Evolutionary conservation across 176 grass and related monocot species (phyloP).

Genomic region (Ampelocalamus luodianensis): DNA sequence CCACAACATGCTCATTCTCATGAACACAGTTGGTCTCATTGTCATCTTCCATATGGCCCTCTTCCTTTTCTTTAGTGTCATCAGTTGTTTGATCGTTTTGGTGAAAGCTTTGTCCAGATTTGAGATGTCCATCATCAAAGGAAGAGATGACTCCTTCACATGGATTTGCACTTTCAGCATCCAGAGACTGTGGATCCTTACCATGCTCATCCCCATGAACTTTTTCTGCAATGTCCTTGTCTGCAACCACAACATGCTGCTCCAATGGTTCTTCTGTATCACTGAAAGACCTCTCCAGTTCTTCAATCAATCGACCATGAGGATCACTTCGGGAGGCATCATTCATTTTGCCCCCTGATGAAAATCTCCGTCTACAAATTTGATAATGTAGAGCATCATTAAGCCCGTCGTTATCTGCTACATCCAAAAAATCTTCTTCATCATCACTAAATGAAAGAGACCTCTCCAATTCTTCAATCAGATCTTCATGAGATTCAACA

Average conservation of each 20-base stretch:
- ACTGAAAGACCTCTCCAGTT: conserved; percentile 63
- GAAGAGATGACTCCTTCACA: conserved; percentile 64
- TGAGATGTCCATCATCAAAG: conserved; percentile 40
- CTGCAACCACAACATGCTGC: not conserved
- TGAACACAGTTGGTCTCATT: conserved; percentile 4
- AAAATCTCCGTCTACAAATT: conserved; percentile 49
- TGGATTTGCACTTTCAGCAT: conserved; percentile 42
- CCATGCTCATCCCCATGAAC: conserved; percentile 30
- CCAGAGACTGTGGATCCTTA: conserved; percentile 27
- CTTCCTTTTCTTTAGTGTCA: conserved; percentile 46
- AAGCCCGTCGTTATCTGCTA: conserved; percentile 39
- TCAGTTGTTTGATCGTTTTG: conserved; percentile 18
- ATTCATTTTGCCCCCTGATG: conserved; percentile 25
- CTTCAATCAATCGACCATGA: conserved; percentile 60
- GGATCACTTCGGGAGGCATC: conserved; percentile 44
- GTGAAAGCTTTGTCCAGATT: conserved; percentile 56
- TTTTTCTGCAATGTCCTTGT: conserved; percentile 10
- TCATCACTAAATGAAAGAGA: conserved; percentile 58
- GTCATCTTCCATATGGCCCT: conserved; percentile 14
- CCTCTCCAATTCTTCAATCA: conserved; percentile 63
- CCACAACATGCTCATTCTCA: conserved; percentile 10
- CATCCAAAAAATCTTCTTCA: conserved; percentile 48
- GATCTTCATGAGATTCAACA: conserved; percentile 53
- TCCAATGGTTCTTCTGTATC: conserved; percentile 43
- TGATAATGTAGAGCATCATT: conserved; percentile 50